Evolutionary conservation across 2,329 filamentous ascomycete species (phyloP), one percentile per base, ranked within the genome.

Genomic region (Nigrospora sphaerica): DNA sequence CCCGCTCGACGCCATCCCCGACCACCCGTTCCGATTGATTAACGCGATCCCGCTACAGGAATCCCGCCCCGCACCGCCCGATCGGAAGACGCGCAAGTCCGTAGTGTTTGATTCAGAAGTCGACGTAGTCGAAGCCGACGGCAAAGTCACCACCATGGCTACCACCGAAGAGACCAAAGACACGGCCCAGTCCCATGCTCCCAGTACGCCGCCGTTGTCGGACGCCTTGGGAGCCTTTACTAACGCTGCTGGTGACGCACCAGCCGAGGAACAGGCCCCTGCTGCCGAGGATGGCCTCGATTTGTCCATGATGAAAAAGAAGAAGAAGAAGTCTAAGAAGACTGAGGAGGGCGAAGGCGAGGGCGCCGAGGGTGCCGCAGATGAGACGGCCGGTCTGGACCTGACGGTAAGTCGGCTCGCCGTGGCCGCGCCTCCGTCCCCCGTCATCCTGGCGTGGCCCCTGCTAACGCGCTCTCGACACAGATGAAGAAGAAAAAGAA

Each of bases 91-190:
- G 62, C 86, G 91, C 72, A 95, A 97, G 73, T 95, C 89, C 40
- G 92, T 97, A 62, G 85, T 90, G 54, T 97, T 97, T 69, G 91
- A 85, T 65, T 87, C 93, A 69, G 88, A 88, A 62, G 81, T 88
- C 59, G 80, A 87, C 55, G 83, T 95, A 60, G 91, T 96, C 66
- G 88, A 95, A 74, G 81, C 82, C 69, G 88, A 95, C 77, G 92
- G 92, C 60, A 81, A 85, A 64, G 82, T 96, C 64, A 88, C 81
- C 61, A 83, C 86, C 70, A 77, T 81, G 66, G 81, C 87, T 66
- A 79, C 83, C 56, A 76, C 79, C 58, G 81, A 85, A 61, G 86
- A 88, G 60, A 77, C 85, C 58, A 90, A 90, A 73, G 81, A 85
- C 56, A 88, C 86, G 59, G 89, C 89, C 56, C 80, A 86, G 74